Base-by-base conservation (phyloP, 768 basidiomycete genomes). In the Suillus sp. region DNA sequence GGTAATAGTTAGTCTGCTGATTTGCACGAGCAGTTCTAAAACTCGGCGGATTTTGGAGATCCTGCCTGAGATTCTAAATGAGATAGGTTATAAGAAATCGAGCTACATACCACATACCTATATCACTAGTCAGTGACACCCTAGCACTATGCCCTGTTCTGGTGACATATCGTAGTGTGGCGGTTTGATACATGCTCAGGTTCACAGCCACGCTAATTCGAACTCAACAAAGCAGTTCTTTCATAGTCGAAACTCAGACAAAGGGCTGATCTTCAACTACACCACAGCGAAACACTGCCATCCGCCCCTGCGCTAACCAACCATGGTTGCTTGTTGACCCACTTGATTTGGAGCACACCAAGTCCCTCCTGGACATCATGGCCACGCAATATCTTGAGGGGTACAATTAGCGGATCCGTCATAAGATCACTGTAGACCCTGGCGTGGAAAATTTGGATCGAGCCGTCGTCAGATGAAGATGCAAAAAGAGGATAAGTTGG, bases 381-480 rank as follows among this genome's bases (percentile, higher is more conserved):
- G n/a, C 96, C 97, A 38, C 92, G 83, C 53, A 99, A 82, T 59
- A 99, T 96, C 78, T 99, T 99, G 71, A 99, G 80, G 22, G 97
- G 97, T 1, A 99, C 96, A 69, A 99, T 98, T 63, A 99, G 81
- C 37, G 97, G 96, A 77, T 99, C 96, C 51, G 93, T 96, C 87
- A 97, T 91, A 53, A 98, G 83, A 75, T 99, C 97, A 71, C 86
- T 91, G 79, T 92, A 99, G 51, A 99, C 92, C 65, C 96, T 87
- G 37, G 91, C 86, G 76, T 99, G 97, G 86, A 99, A 99, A 68
- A 99, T 81, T 75, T 99, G 96, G 69, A 99, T 93, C 47, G 93
- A 89, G 34, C 97, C 97, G 76, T 98, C 97, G 75, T 99, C 97
- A 27, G 95, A 96, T 48, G 94, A 92, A 7, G 94, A 96, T 13